Percentiles rank a stretch among this genome's conserved stretches.
Evolutionary conservation across 352 stramenopile species (phyloP).

Genomic region (Phytophthora megakarya): DNA sequence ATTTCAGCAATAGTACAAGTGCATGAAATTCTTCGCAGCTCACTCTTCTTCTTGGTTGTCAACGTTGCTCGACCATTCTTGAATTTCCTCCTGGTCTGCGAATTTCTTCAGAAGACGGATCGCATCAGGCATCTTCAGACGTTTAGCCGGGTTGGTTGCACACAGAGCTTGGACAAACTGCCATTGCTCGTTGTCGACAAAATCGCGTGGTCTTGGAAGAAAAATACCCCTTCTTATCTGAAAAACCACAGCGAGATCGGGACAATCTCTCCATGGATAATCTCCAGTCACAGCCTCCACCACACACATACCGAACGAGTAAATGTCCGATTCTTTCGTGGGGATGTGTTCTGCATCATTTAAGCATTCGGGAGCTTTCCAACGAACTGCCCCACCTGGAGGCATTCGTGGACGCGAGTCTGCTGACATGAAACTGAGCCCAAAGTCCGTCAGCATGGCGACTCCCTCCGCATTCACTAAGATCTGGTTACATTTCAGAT

Average conservation of each 20-base stretch:
- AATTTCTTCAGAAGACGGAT: conserved; percentile 18
- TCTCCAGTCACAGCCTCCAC: conserved; percentile 18
- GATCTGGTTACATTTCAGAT: conserved; percentile 37
- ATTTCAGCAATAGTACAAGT: not conserved
- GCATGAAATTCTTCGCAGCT: not conserved
- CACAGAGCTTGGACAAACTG: conserved; percentile 16
- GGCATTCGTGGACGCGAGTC: conserved; percentile 8
- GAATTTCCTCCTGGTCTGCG: conserved; percentile 8
- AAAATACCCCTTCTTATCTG: conserved; percentile 16
- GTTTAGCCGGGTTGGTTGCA: conserved; percentile 4
- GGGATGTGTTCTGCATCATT: not conserved
- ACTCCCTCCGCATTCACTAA: conserved; percentile 30
- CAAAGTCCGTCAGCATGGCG: conserved; percentile 39
- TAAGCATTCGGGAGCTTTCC: conserved; percentile 25
- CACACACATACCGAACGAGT: conserved; percentile 28
- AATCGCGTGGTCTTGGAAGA: conserved; percentile 3
- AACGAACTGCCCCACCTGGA: conserved; percentile 13
- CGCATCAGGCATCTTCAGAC: conserved; percentile 6
- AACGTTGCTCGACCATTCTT: not conserved
- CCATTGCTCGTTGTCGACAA: conserved; percentile 18
- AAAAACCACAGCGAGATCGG: conserved; percentile 13
- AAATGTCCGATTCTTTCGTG: conserved; percentile 17
- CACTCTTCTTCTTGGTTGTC: not conserved
- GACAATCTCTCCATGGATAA: conserved; percentile 3
- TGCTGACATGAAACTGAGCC: conserved; percentile 27